Evolutionary conservation across 75 land plant genomes (phyloP).

Genomic region (Cupressus sempervirens): DNA sequence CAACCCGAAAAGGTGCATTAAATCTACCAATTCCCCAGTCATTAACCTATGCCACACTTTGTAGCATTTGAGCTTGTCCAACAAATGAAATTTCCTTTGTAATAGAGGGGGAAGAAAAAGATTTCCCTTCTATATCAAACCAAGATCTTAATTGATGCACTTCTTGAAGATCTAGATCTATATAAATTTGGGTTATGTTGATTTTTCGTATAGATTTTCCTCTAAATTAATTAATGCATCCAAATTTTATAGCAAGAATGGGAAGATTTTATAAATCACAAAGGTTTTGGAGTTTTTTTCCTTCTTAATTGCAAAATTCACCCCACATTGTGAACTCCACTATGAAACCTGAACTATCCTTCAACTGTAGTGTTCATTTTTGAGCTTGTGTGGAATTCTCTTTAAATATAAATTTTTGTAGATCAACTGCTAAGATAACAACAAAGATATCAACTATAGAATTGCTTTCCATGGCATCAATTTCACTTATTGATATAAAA

Average conservation of each 20-base stretch:
- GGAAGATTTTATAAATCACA: slow-evolving; percentile 76
- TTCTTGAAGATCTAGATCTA: slow-evolving; percentile 76
- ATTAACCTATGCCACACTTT: too few species aligned
- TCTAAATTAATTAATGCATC: slow-evolving; percentile 75
- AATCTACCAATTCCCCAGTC: too few species aligned
- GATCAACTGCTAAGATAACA: slow-evolving; percentile 60
- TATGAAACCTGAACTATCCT: slow-evolving; percentile 80
- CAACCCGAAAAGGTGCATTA: too few species aligned
- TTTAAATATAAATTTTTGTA: slow-evolving; percentile 57
- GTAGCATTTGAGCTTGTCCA: slow-evolving; percentile 48
- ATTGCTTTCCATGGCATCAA: slow-evolving; percentile 73
- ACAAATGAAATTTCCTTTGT: slow-evolving; percentile 57
- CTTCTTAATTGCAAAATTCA: slow-evolving; percentile 70
- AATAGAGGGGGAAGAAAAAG: slow-evolving; percentile 44
- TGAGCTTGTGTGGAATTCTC: slow-evolving; percentile 88
- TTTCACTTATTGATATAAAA: slow-evolving; percentile 71
- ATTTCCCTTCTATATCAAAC: slow-evolving; percentile 72
- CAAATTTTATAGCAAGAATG: slow-evolving; percentile 81
- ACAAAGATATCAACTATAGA: slow-evolving; percentile 80
- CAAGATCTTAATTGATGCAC: slow-evolving; percentile 62
- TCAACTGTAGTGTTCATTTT: slow-evolving; percentile 71
- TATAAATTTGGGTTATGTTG: slow-evolving; percentile 51
- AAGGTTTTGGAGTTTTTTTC: slow-evolving; percentile 62
- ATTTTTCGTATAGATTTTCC: slow-evolving; percentile 85
- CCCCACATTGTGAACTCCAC: slow-evolving; percentile 95